Evolutionary conservation across 2,329 filamentous ascomycete species (phyloP), one percentile per base, ranked within the genome.

Genomic region (Coniochaeta sp.): DNA sequence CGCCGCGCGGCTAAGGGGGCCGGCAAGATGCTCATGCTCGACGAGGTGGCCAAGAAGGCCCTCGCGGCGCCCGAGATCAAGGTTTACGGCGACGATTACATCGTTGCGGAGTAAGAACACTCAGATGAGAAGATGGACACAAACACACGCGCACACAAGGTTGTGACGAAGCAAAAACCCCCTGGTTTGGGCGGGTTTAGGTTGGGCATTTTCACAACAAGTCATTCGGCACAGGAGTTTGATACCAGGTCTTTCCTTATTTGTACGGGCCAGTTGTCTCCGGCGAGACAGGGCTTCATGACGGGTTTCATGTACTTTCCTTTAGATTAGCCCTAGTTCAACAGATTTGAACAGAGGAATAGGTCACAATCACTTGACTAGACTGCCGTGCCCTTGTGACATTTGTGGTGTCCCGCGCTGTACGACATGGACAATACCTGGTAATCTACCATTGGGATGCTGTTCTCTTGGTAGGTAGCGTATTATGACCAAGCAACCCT

Each of bases 311-410:
- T 18, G 38, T 18, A 24, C n/a, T 42, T 42, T 16, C 20, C 60
- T 67, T 52, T 62, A 59, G 54, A 60, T 59, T 42, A 42, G 38
- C n/a, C 38, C 38, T 40, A 7, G 20, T 38, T 38, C 18, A 42
- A 14, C 3, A 26, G 18, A n/a, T n/a, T 24, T 42, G 38, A 42
- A 42, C 12, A 22, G 38, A 42, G 18, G 57, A 74, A 72, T 12
- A 68, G 70, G 50, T 68, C 70, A 52, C 73, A 75, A 38, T 38
- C 33, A 38, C 33, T 38, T 22, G 7, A 38, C 32, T 35, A 16
- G 4, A 12, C 22, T 20, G 6, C 33, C 7, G n/a, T n/a, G n/a
- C n/a, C n/a, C n/a, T n/a, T n/a, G n/a, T n/a, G n/a, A n/a, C n/a
- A n/a, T n/a, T n/a, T n/a, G n/a, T n/a, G 18, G 14, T 38, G 33